Evolutionary conservation across 495 filamentous ascomycete genomes (phyloP).

Genomic region (Wilcoxina mikolae): DNA sequence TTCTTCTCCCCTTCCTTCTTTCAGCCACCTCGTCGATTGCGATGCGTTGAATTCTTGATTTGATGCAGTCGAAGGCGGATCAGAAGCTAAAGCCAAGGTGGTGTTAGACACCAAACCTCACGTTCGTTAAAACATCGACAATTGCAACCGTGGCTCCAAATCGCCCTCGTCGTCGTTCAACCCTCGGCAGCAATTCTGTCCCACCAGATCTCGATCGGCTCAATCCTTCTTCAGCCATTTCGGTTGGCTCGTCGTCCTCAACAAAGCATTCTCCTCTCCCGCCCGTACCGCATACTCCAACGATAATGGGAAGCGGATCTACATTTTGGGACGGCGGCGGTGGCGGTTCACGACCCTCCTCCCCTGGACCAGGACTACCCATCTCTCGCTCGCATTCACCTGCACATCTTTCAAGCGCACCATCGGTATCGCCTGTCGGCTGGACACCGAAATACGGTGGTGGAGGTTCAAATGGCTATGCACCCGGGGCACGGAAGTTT

Average conservation of each 20-base stretch:
- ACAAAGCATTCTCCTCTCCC: slow-evolving; percentile 19
- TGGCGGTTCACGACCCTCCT: slow-evolving; percentile 11
- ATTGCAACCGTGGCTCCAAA: slow-evolving; percentile 26
- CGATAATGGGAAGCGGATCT: slow-evolving; percentile 12
- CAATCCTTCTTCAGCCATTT: slow-evolving; percentile 22
- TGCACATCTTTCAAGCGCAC: background rate
- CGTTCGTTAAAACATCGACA: too few species aligned
- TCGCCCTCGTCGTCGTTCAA: slow-evolving; percentile 30
- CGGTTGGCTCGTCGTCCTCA: slow-evolving; percentile 14
- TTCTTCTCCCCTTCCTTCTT: too few species aligned
- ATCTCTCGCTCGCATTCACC: slow-evolving; percentile 24
- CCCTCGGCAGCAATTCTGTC: slow-evolving; percentile 40
- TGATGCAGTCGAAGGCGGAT: too few species aligned
- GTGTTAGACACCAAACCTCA: too few species aligned
- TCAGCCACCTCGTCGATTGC: too few species aligned
- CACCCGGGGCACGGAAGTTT: slow-evolving; percentile 22
- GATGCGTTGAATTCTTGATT: too few species aligned
- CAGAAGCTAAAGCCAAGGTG: too few species aligned
- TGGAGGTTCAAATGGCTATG: slow-evolving; percentile 18
- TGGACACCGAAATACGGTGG: background rate
- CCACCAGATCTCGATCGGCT: slow-evolving; percentile 20
- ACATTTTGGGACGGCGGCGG: slow-evolving; percentile 15
- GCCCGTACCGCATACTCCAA: slow-evolving; percentile 23
- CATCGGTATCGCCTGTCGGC: slow-evolving; percentile 2
- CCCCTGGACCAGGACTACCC: slow-evolving; percentile 19